Evolutionary conservation across 768 basidiomycete species (phyloP).

Genomic region (Amanita fuliginea): DNA sequence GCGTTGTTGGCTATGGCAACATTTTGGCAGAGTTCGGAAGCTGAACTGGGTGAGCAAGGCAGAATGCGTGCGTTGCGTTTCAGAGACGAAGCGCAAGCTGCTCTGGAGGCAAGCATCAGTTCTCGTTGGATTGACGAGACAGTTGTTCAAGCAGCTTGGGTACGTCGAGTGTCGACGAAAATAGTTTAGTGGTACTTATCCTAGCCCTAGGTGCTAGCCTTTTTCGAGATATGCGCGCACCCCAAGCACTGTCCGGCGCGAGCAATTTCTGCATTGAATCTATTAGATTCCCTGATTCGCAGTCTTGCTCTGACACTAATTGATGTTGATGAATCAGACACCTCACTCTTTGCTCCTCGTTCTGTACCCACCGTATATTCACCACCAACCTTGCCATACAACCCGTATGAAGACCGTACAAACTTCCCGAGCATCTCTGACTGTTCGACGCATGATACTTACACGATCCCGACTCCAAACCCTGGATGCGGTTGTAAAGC

Average conservation of each 20-base stretch:
- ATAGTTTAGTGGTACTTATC: not conserved
- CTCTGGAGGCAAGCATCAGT: constrained; percentile 61
- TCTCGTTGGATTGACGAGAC: constrained; percentile 66
- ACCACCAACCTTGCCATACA: constrained; percentile 15
- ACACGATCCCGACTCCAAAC: constrained; percentile 10
- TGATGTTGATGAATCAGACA: constrained; percentile 44
- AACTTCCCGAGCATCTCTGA: not conserved
- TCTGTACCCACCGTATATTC: constrained; percentile 24
- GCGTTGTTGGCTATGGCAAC: constrained; percentile 54
- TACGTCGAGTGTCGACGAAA: constrained; percentile 19
- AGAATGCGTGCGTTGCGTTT: constrained; percentile 48
- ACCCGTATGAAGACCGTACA: constrained; percentile 10
- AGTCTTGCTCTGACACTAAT: constrained; percentile 46
- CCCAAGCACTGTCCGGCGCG: constrained; percentile 46
- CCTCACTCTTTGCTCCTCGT: constrained; percentile 36
- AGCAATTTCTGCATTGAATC: constrained; percentile 41
- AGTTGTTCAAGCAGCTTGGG: constrained; percentile 70
- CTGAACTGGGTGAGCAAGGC: constrained; percentile 36
- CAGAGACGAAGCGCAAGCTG: constrained; percentile 56
- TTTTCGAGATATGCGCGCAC: constrained; percentile 66
- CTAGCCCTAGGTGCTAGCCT: constrained; percentile 42
- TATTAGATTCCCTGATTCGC: constrained; percentile 62
- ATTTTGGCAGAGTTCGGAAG: constrained; percentile 61
- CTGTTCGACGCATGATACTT: constrained; percentile 3
- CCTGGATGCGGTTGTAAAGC: constrained; percentile 34